Evolutionary conservation across 23 red algal genomes (phyloP).

Genomic region (Chondrus crispus): DNA sequence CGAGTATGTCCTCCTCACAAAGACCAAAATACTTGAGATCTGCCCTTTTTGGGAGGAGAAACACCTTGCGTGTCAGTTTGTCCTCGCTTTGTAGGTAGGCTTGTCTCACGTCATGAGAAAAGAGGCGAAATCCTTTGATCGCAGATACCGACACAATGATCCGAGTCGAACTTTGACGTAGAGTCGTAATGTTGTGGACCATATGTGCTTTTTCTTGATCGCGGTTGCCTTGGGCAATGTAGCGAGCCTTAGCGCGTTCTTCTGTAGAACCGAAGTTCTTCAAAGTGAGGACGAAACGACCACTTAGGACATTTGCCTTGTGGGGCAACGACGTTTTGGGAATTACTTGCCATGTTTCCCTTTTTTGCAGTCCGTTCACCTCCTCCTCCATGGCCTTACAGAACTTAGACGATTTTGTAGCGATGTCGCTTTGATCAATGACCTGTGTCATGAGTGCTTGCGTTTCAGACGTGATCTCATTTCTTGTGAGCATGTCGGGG

Average conservation of each 20-base stretch:
- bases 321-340: no score
- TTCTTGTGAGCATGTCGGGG: no score
- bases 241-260: background rate
- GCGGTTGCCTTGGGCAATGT: background rate
- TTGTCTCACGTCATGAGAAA: background rate
- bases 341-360: no score
- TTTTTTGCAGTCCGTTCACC: no score
- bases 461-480: no score
- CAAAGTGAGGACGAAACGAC: background rate
- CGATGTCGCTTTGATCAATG: no score
- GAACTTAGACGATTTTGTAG: no score
- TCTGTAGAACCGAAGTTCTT: background rate
- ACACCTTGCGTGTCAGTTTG: background rate
- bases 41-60: background rate
- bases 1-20: background rate
- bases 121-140: background rate
- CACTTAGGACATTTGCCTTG: background rate
- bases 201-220: background rate
- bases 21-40: background rate
- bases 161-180: background rate
- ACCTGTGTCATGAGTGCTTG: no score
- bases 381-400: no score
- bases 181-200: background rate
- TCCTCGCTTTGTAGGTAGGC: constrained; percentile 6
- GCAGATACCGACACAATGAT: constrained; percentile 10